Percentiles rank a stretch among this genome's conserved stretches.
Conservation (phyloP, 2,329 filamentous ascomycete species). For the Sporothrix globosa region DNA sequence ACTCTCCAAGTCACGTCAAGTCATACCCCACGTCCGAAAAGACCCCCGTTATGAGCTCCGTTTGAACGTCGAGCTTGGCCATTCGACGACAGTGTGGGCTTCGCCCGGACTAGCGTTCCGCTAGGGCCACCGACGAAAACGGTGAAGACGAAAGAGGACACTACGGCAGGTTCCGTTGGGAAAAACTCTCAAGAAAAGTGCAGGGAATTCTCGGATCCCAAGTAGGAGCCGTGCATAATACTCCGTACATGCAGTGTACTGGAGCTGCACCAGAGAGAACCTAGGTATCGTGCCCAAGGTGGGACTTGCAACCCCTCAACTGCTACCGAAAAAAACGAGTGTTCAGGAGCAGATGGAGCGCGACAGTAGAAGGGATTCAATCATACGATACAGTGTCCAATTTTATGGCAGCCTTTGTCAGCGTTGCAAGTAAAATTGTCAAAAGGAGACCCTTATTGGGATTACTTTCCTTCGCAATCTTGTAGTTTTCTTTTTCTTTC, state of each 20-base stretch:
- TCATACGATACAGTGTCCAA: neutral
- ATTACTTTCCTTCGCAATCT: neutral
- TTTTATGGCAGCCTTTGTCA: neutral
- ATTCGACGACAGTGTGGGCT: neutral
- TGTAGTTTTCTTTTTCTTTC: slow-evolving; percentile 1
- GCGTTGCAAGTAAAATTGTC: neutral
- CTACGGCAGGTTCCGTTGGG: neutral
- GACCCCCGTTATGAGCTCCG: neutral
- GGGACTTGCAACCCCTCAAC: slow-evolving; percentile 4
- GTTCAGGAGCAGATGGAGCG: neutral
- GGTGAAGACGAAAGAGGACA: neutral
- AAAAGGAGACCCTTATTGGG: neutral
- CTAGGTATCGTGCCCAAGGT: neutral
- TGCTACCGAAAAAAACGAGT: slow-evolving; percentile 5
- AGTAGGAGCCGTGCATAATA: neutral
- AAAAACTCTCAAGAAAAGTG: neutral
- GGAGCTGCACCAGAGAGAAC: neutral
- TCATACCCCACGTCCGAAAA: no score
- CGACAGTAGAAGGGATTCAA: neutral
- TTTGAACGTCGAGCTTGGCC: neutral
- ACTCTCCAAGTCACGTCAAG: neutral
- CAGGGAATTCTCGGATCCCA: neutral
- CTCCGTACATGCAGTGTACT: neutral
- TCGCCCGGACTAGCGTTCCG: slow-evolving; percentile 1
- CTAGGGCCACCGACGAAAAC: slow-evolving; percentile 2